Conservation (phyloP, 768 basidiomycete genomes). For the Termitomyces sp. region DNA sequence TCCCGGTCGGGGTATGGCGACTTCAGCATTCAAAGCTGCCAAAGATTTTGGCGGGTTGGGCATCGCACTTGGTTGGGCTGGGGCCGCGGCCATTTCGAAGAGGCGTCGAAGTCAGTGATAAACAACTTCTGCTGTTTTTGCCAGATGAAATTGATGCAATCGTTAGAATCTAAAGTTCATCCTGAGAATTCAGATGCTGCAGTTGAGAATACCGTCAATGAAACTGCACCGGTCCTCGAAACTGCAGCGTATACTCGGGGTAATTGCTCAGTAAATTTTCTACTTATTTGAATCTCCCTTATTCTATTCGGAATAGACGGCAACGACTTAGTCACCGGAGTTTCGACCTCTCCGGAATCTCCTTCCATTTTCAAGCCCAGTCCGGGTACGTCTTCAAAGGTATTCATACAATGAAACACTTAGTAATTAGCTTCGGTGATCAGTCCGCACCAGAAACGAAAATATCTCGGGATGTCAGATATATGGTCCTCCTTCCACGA, state of each 20-base stretch:
- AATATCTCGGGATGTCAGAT: background rate
- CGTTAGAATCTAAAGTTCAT: slow-evolving; percentile 1
- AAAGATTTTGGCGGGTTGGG: slow-evolving; percentile 3
- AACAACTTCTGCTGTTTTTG: background rate
- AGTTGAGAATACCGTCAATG: background rate
- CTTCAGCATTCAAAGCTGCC: slow-evolving; percentile 4
- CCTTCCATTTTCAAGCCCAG: background rate
- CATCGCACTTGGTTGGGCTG: slow-evolving; percentile 1
- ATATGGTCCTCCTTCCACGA: background rate
- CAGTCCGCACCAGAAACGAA: background rate
- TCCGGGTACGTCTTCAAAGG: background rate
- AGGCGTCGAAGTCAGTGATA: background rate
- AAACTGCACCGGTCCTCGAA: background rate
- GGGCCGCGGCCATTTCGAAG: background rate
- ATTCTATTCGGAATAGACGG: background rate
- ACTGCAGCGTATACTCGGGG: background rate
- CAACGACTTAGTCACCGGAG: too few species aligned
- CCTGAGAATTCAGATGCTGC: background rate
- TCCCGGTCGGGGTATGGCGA: slow-evolving; percentile 2
- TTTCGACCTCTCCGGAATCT: background rate
- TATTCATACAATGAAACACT: too few species aligned
- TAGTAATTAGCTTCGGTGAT: background rate
- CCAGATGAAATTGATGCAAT: background rate
- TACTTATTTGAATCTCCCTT: background rate
- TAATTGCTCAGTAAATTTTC: background rate